A percentile compares a stretch with the other conserved stretches of the same genome.
These are phyloP conservation scores for Gossypium armourianum DNA, from an alignment of 441 rosid genomes.

Conservation along the genomic window DNA sequence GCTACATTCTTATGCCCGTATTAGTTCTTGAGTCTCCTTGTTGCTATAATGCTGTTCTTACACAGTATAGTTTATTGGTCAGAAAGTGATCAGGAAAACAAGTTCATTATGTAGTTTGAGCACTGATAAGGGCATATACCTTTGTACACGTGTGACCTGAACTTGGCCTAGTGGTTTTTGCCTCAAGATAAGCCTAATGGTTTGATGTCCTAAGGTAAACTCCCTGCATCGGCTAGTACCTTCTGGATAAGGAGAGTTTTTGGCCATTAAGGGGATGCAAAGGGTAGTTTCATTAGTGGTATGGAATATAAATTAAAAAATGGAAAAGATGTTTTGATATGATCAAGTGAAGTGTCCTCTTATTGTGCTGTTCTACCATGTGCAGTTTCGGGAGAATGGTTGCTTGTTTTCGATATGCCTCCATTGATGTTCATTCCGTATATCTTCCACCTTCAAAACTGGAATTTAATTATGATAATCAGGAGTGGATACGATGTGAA, in stretches of 20 bases:
- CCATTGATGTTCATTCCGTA: constrained; percentile 56
- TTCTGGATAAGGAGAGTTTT: background rate
- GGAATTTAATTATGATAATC: constrained; percentile 44
- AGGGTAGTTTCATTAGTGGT: background rate
- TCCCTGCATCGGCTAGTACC: background rate
- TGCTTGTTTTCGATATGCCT: constrained; percentile 70
- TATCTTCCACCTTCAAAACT: constrained; percentile 52
- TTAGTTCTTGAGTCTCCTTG: background rate
- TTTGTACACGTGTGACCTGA: background rate
- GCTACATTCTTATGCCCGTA: background rate
- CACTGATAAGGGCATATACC: background rate
- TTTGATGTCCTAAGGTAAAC: background rate
- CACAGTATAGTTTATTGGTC: background rate
- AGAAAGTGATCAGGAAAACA: background rate
- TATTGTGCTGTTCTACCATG: constrained; percentile 5
- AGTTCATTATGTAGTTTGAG: constrained; percentile 3
- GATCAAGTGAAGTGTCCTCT: constrained; percentile 17
- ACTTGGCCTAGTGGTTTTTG: background rate
- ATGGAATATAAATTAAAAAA: background rate
- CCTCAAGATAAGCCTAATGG: background rate
- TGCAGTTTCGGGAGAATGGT: constrained; percentile 63
- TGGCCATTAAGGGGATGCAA: background rate
- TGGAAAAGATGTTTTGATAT: background rate
- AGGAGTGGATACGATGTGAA: constrained; percentile 45
- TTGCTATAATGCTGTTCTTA: background rate